Evolutionary conservation across 1,284 basidiomycete species (phyloP).

Genomic region (Puccinia triticina): DNA sequence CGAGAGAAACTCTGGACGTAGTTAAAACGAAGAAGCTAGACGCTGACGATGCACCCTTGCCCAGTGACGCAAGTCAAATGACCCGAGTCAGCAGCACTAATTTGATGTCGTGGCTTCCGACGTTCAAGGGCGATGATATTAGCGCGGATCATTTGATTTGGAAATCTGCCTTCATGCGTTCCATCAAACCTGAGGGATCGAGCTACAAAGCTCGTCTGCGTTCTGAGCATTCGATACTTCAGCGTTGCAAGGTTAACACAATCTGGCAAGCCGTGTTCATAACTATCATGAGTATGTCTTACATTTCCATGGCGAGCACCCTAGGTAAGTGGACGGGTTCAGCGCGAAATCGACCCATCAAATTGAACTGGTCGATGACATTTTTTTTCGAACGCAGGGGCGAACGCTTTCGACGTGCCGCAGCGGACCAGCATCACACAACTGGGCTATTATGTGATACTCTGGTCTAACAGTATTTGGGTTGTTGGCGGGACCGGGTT

Average conservation of each 20-base stretch:
- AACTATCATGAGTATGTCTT: background rate
- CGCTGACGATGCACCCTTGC: background rate
- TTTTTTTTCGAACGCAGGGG: background rate
- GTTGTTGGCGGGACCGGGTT: background rate
- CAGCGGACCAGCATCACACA: background rate
- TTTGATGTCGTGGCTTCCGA: constrained; percentile 4
- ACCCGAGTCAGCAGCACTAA: background rate
- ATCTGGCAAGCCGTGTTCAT: constrained; percentile 25
- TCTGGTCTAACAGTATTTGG: constrained; percentile 15
- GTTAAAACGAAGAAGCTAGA: background rate
- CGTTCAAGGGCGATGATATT: background rate
- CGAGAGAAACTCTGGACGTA: background rate
- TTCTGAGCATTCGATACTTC: background rate
- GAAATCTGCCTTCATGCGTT: constrained; percentile 3
- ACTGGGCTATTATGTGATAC: background rate
- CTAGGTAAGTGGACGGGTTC: constrained; percentile 7
- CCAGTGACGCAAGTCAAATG: background rate
- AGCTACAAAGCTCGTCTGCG: constrained; percentile 9
- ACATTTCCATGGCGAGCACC: constrained; percentile 11
- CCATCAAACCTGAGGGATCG: background rate
- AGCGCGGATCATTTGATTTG: background rate
- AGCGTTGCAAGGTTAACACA: constrained; percentile 15
- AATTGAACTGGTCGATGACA: background rate
- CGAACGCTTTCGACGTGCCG: constrained; percentile 4
- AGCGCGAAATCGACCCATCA: background rate